Evolutionary conservation across 805 yeast species (phyloP), one percentile per base, ranked within the genome.

Genomic region (Groenewaldozyma tartarivorans): DNA sequence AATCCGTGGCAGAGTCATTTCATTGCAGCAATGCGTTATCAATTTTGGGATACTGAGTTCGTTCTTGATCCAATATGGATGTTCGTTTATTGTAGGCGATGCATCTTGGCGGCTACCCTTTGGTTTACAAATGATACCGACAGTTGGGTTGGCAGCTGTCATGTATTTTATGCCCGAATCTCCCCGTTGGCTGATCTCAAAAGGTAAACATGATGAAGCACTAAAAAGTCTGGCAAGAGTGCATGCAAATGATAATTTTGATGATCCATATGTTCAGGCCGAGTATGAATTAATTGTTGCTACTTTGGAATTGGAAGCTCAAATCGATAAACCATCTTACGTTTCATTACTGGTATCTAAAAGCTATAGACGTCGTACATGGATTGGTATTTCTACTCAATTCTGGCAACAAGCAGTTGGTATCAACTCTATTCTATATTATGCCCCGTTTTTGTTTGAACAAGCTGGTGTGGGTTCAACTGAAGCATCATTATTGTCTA

Each of bases 401-500:
- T 61, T 74, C 43, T 20, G 34, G n/a, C 50, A 47, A 40, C 48
- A 49, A 24, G 40, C 44, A 29, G 32, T 49, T 36, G 53, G 53
- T 34, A 48, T 42, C 17, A 49, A 46, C 29, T 51, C 52, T 16
- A 38, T 49, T 20, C 70, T 67, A 35, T 74, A 74, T 52, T 74
- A 72, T 52, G 69, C 77, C n/a, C 75, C 75, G 19, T 62, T 67
- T 6, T 62, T 74, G 33, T 71, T 73, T 56, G 58, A 64, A 45
- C 62, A 74, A 3, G 61, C 73, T 43, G 78, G 79, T 15, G 63
- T 73, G 16, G 53, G 54, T 26, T 71, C 75, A 1, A 53, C 66
- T 5, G 60, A 66, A 36, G 66, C 74, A 1, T n/a, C n/a, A n/a
- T n/a, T n/a, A n/a, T 51, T 76, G 74, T 81, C 77, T 81, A n/a